phyloP scores from a whole-genome alignment of 192 early-diverging fungal species.

The Coemansia sp. region DNA sequence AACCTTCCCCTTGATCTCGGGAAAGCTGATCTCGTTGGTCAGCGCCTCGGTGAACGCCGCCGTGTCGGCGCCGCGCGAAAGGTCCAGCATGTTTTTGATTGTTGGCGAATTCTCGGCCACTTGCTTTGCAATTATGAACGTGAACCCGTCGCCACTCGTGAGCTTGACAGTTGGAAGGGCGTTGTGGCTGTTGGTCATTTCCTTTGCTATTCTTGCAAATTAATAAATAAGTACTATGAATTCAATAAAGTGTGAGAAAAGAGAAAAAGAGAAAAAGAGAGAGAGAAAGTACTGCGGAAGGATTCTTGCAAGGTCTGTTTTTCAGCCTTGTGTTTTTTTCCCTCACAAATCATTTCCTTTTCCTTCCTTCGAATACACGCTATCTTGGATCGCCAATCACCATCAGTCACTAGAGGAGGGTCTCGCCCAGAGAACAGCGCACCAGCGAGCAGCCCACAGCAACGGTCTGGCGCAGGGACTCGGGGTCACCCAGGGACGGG shows the following conservation, averaged over 20 bases:
- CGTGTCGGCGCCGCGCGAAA: conserved; percentile 57
- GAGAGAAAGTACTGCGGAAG: no score
- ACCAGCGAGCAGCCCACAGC: conserved; percentile 88
- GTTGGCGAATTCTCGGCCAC: conserved; percentile 92
- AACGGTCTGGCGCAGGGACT: conserved; percentile 77
- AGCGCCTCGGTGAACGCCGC: conserved; percentile 85
- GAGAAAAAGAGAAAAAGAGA: neutral
- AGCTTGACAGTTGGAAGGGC: conserved; percentile 49
- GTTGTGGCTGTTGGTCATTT: neutral
- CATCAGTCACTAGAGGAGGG: conserved; percentile 75
- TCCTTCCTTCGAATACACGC: no score
- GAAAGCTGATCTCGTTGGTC: conserved; percentile 83
- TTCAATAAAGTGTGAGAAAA: no score
- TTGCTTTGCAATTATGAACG: conserved; percentile 82
- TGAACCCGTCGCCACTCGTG: conserved; percentile 85
- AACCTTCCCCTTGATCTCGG: conserved; percentile 90
- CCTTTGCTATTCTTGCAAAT: no score
- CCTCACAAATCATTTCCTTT: no score
- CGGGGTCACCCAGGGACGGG: conserved; percentile 78
- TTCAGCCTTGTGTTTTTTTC: conserved; percentile 4
- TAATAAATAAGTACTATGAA: no score
- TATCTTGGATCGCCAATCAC: no score
- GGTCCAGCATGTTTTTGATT: conserved; percentile 91
- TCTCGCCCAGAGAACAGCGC: conserved; percentile 82
- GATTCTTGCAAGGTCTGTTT: no score